Conservation (phyloP, 129 eudicot species). For the Lonicera japonica region DNA sequence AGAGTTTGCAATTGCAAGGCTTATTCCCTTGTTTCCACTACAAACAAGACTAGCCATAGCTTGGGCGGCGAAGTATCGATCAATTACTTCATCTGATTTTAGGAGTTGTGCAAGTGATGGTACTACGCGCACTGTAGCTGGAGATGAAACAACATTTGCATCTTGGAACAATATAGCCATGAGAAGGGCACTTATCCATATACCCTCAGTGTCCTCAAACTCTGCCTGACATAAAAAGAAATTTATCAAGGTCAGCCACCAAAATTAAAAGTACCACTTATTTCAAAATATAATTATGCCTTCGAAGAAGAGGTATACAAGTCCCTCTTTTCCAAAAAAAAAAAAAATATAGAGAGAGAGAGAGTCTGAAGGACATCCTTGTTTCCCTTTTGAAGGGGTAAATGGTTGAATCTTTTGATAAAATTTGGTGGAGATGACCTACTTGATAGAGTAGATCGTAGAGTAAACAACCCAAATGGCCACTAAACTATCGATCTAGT, state of each 20-base stretch:
- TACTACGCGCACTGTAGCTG: constrained; percentile 45
- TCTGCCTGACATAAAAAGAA: constrained; percentile 51
- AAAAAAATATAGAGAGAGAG: too few relatives aligned
- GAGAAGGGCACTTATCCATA: constrained; percentile 64
- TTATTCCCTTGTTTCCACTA: constrained; percentile 44
- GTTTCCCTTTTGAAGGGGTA: too few relatives aligned
- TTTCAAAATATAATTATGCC: not conserved
- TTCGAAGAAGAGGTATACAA: too few relatives aligned
- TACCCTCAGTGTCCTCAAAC: constrained; percentile 59
- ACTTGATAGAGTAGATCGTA: too few relatives aligned
- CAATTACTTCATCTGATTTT: constrained; percentile 63
- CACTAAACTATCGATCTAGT: too few relatives aligned
- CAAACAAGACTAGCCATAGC: constrained; percentile 70
- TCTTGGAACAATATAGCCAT: constrained; percentile 66
- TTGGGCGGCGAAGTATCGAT: constrained; percentile 62
- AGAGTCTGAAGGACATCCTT: too few relatives aligned
- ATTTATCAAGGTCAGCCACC: not conserved
- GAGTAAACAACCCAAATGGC: too few relatives aligned
- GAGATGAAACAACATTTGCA: constrained; percentile 40
- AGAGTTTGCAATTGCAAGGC: constrained; percentile 60
- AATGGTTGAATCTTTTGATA: too few relatives aligned
- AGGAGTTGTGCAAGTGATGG: constrained; percentile 48
- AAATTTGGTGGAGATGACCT: too few relatives aligned
- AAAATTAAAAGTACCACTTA: not conserved
- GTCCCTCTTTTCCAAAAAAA: too few relatives aligned